Evolutionary conservation across 176 grass and related monocot genomes (phyloP).

Genomic region (Zizania latifolia): DNA sequence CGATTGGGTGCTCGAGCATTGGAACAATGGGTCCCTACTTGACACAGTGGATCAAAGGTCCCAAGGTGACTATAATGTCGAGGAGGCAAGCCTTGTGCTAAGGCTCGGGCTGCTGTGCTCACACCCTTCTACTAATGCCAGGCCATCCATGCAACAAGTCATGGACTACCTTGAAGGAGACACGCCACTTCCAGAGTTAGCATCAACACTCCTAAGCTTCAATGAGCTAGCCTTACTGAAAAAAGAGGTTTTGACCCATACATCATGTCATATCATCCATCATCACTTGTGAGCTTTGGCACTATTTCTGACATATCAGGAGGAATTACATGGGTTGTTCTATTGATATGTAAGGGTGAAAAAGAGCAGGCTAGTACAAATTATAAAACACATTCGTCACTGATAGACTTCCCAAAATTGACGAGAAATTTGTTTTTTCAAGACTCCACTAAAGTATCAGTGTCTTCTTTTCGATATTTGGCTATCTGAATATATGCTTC

Average conservation of each 20-base stretch:
- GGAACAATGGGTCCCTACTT: conserved; percentile 15
- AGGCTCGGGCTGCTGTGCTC: conserved; percentile 46
- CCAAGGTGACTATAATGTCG: conserved; percentile 2
- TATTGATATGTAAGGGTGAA: no score
- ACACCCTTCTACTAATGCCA: conserved; percentile 28
- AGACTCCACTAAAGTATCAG: no score
- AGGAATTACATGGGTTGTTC: background rate
- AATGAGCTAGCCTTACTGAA: background rate
- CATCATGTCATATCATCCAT: conserved; percentile 6
- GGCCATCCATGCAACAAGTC: conserved; percentile 43
- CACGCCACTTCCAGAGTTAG: conserved; percentile 26
- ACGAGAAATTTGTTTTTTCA: no score
- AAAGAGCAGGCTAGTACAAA: no score
- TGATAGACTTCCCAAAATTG: no score
- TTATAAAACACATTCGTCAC: no score
- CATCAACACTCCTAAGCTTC: background rate
- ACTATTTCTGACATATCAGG: conserved; percentile 3
- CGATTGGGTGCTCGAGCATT: conserved; percentile 34
- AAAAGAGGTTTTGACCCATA: background rate
- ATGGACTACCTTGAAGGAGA: conserved; percentile 40
- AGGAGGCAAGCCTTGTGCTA: conserved; percentile 25
- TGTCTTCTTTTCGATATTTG: no score
- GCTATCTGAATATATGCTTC: no score
- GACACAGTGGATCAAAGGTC: conserved; percentile 29
- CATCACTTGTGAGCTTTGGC: background rate